Conservation (phyloP, 305 asterid genomes). For the Solanum hybrid region DNA sequence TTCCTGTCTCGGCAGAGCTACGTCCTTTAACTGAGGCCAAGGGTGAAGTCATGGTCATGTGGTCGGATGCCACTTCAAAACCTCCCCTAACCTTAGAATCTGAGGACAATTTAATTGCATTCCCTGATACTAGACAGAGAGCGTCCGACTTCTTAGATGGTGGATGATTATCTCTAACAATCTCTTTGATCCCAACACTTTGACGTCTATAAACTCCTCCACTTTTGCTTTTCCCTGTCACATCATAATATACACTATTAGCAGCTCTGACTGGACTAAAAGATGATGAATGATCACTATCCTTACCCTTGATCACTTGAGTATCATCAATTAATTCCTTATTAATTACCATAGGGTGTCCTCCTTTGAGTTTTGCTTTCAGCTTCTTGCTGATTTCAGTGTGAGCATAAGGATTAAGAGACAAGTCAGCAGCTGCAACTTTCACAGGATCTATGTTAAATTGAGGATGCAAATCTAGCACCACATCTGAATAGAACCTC, state of each 20-base stretch:
- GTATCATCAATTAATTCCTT: conserved; percentile 21
- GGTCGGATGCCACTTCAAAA: conserved; percentile 11
- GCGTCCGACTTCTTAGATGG: conserved; percentile 12
- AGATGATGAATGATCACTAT: not conserved
- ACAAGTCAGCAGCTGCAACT: conserved; percentile 39
- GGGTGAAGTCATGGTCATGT: conserved; percentile 1
- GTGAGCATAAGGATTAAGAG: conserved; percentile 34
- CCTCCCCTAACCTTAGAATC: conserved; percentile 13
- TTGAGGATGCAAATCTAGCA: conserved; percentile 54
- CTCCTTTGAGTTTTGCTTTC: conserved; percentile 23
- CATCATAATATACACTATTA: conserved; percentile 4
- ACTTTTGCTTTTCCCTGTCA: conserved; percentile 23
- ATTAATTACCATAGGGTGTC: conserved; percentile 16
- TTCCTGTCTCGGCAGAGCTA: conserved; percentile 17
- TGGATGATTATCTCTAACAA: conserved; percentile 21
- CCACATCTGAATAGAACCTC: conserved; percentile 67
- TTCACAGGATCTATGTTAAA: conserved; percentile 43
- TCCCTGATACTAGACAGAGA: conserved; percentile 13
- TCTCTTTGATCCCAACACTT: conserved; percentile 38
- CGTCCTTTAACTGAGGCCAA: conserved; percentile 2
- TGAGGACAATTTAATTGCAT: conserved; percentile 10
- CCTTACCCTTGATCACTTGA: conserved; percentile 25
- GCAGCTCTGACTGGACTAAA: not conserved
- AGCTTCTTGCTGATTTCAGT: conserved; percentile 31
- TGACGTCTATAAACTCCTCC: conserved; percentile 43